Base-by-base conservation (phyloP, 2,329 filamentous ascomycete species). In the Fusarium anguioides region DNA sequence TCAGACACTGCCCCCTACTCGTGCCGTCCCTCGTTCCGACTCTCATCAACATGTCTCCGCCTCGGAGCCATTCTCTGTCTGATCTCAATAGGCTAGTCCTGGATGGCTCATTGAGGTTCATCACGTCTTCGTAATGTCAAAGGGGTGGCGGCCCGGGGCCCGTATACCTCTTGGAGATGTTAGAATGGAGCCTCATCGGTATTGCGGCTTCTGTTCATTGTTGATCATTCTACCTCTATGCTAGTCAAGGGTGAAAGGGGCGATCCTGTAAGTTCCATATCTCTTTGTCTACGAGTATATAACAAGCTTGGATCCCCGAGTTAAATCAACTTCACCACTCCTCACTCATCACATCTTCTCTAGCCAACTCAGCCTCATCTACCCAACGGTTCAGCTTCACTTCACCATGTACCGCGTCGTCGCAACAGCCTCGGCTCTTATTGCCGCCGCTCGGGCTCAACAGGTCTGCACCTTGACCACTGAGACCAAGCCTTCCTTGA, bases 401-500 rank as follows among this genome's bases (percentile, higher is more conserved):
- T 55, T 55, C 63, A 69, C 46, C 52, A 77, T 77, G 75, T 69
- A 76, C 68, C 72, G 70, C 48, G 67, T 70, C 33, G 58, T 77
- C 55, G 73, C 72, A 53, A 64, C 74, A 57, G 60, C 65, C 52
- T 68, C 73, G 61, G 72, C 73, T 48, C 60, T 76, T 63, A 53
- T 75, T 50, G 72, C 72, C 29, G 56, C 66, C 7, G 69, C 54
- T 48, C 66, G 64, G 26, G 84, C 83, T 60, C 86, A 89, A 74
- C 79, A 84, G 71, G 82, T 78, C 53, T 86, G 86, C 74, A 78
- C 79, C 27, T 69, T 78, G 64, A 80, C 76, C 46, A 64, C 79
- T 12, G 86, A 87, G 72, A 80, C 70, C 27, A 86, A 88, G 73
- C 87, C 86, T 18, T 58, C 80, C 26, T 76, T 89, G 69, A 80